Evolutionary conservation across 805 yeast species (phyloP).

Genomic region (Wickerhamomyces canadensis): DNA sequence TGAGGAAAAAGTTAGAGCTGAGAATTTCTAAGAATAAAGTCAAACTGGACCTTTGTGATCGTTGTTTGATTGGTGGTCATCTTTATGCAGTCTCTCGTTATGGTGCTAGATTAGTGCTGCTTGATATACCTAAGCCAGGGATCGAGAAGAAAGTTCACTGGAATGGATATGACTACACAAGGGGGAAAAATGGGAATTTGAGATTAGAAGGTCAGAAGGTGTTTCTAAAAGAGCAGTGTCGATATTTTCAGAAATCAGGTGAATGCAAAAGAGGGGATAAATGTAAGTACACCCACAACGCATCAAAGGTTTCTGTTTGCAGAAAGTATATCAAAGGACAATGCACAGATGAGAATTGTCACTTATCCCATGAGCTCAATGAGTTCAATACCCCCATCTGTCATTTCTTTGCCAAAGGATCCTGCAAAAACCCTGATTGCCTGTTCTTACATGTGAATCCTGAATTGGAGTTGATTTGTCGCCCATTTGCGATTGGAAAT

Average conservation of each 20-base stretch:
- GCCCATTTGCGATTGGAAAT: constrained; percentile 64
- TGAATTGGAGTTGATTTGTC: constrained; percentile 43
- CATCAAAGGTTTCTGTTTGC: constrained; percentile 50
- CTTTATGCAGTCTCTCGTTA: constrained; percentile 36
- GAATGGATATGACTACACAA: constrained; percentile 27
- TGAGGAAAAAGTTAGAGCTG: constrained; percentile 15
- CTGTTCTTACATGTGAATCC: constrained; percentile 45
- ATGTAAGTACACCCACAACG: constrained; percentile 53
- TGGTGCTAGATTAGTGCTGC: constrained; percentile 37
- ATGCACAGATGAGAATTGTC: constrained; percentile 45
- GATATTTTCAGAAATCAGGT: constrained; percentile 24
- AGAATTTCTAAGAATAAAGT: constrained; percentile 27
- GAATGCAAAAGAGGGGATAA: constrained; percentile 42
- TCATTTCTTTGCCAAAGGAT: constrained; percentile 39
- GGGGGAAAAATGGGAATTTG: constrained; percentile 26
- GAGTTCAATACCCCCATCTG: constrained; percentile 63
- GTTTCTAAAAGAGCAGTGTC: constrained; percentile 23
- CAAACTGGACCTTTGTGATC: constrained; percentile 39
- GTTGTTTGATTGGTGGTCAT: constrained; percentile 36
- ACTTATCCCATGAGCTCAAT: constrained; percentile 48
- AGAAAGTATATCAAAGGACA: constrained; percentile 38
- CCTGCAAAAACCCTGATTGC: constrained; percentile 46
- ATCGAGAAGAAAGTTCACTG: constrained; percentile 22
- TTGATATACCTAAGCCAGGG: constrained; percentile 23
- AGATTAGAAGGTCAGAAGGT: constrained; percentile 15